Evolutionary conservation across 1,139 yeast species (phyloP).

Genomic region (Yamadazyma buinensis): DNA sequence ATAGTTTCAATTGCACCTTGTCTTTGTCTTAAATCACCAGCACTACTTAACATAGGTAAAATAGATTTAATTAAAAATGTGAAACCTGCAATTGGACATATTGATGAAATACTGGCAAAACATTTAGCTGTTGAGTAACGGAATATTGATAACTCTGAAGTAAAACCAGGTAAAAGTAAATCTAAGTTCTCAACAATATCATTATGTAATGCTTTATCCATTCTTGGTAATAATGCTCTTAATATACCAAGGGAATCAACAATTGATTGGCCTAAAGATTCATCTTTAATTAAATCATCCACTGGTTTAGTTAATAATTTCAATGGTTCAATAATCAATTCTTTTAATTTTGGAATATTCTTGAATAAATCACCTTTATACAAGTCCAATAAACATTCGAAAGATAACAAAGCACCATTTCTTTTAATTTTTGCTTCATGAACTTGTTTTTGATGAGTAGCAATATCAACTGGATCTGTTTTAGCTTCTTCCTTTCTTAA

Average conservation of each 20-base stretch:
- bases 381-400: constrained; percentile 50
- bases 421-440: constrained; percentile 78
- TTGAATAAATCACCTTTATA: constrained; percentile 57
- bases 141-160: constrained; percentile 71
- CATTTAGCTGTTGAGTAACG: constrained; percentile 91
- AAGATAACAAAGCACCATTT: constrained; percentile 73
- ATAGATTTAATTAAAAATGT: constrained; percentile 75
- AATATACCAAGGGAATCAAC: constrained; percentile 85
- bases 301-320: constrained; percentile 21
- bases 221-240: constrained; percentile 66
- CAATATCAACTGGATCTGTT: constrained; percentile 64
- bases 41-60: constrained; percentile 78
- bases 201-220: constrained; percentile 47
- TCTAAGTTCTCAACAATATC: constrained; percentile 48
- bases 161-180: constrained; percentile 57
- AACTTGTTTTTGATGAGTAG: constrained; percentile 59
- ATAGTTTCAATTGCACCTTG: constrained; percentile 95
- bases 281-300: constrained; percentile 39
- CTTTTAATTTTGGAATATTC: constrained; percentile 64
- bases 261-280: constrained; percentile 67
- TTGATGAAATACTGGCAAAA: constrained; percentile 77
- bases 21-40: constrained; percentile 69
- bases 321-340: constrained; percentile 68
- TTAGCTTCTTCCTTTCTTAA: constrained; percentile 76
- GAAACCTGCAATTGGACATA: constrained; percentile 69